These are phyloP conservation scores for Hansenula lynferdii DNA, from an alignment of 1,139 yeast species.

Conservation along the genomic window DNA sequence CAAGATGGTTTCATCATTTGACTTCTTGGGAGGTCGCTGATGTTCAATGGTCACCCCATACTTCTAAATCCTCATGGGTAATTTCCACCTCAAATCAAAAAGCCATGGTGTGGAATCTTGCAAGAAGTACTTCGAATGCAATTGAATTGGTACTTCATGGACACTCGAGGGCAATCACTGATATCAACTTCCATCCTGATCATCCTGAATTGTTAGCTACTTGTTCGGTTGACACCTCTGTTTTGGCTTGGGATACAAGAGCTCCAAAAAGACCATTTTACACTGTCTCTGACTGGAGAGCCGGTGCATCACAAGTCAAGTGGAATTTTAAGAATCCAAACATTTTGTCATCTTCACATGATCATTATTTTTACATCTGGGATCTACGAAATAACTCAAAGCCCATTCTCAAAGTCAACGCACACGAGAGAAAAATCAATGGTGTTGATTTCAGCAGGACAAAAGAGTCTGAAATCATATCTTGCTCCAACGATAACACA, in stretches of 20 bases:
- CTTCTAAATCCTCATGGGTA: slow-evolving; percentile 82
- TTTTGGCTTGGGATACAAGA: slow-evolving; percentile 89
- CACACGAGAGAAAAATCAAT: slow-evolving; percentile 80
- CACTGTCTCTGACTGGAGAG: slow-evolving; percentile 89
- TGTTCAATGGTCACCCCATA: slow-evolving; percentile 96
- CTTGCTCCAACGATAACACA: slow-evolving; percentile 82
- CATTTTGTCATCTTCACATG: slow-evolving; percentile 83
- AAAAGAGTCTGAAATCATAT: slow-evolving; percentile 53
- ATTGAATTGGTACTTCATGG: slow-evolving; percentile 84
- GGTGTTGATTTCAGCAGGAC: slow-evolving; percentile 79
- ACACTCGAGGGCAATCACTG: slow-evolving; percentile 91
- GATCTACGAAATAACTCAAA: slow-evolving; percentile 77
- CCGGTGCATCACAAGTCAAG: slow-evolving; percentile 92
- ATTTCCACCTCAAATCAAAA: slow-evolving; percentile 93
- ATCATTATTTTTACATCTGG: slow-evolving; percentile 77
- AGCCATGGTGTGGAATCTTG: slow-evolving; percentile 90
- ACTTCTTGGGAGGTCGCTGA: slow-evolving; percentile 99
- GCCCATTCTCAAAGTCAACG: slow-evolving; percentile 65
- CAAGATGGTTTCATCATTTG: slow-evolving; percentile 86
- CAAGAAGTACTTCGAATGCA: slow-evolving; percentile 70
- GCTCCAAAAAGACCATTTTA: slow-evolving; percentile 66
- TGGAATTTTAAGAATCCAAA: slow-evolving; percentile 81
- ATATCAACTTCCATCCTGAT: slow-evolving; percentile 84
- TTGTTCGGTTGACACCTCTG: slow-evolving; percentile 85
- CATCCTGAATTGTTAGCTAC: slow-evolving; percentile 92